Base-by-base conservation (phyloP, 2,329 filamentous ascomycete genomes). In the Aspergillus sp. region DNA sequence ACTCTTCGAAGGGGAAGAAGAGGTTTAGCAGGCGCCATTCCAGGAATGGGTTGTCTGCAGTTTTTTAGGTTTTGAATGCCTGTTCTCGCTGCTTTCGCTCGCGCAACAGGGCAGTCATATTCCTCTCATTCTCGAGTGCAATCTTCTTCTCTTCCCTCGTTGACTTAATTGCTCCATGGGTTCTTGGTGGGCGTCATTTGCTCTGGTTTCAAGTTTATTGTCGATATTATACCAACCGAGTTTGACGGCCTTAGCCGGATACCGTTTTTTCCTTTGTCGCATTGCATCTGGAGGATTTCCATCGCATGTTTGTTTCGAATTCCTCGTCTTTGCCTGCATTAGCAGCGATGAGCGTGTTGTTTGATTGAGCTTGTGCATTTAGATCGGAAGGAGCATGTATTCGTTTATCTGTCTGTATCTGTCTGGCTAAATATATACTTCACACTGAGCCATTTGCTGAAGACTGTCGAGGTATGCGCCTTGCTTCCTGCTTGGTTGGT, bases 1-100 rank as follows among this genome's bases (percentile, higher is more conserved):
- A 73, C 32, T 72, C 69, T n/a, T 48, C 70, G 11, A 76, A 74
- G 53, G 71, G 71, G 30, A 67, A 69, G 45, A 78, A 77, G 52
- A 61, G 75, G 30, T 96, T 95, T 61, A 94, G 86, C 64, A 91
- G 91, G 63, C 73, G 89, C 46, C 86, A 94, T 62, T 93, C 84
- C 11, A 93, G 93, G 64, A 94, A 86, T 57, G 88, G 89, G n/a
- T 72, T 94, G 30, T 86, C 86, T 16, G 82, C 88, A 30, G 82
- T 85, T 31, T 94, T 95, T 55, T 93, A 58, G 60, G 36, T 13
- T 26, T 29, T 17, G 19, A 24, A 25, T 29, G 13, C 30, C 15
- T 27, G 19, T 32, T 24, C n/a, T n/a, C n/a, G n/a, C n/a, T n/a
- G n/a, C n/a, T n/a, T n/a, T n/a, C n/a, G n/a, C n/a, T n/a, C 4